A percentile compares a stretch with the other conserved stretches of the same genome.
Conservation (phyloP, 495 filamentous ascomycete genomes). For the Bacidia rubella region DNA sequence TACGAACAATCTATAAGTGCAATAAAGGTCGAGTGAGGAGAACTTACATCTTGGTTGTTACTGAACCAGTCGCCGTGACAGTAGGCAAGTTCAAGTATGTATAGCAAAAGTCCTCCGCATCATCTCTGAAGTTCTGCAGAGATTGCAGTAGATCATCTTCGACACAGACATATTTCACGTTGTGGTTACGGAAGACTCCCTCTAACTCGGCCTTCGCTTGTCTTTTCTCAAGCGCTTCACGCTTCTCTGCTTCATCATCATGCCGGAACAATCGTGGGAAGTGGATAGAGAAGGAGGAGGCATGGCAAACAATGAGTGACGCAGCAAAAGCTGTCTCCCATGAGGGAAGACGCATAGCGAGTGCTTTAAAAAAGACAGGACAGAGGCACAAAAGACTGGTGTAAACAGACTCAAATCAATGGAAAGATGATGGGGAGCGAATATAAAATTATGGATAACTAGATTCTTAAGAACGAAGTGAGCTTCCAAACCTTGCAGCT, state of each 20-base stretch:
- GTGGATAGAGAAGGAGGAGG: neutral
- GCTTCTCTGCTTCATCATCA: neutral
- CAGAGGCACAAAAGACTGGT: neutral
- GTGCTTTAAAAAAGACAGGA: neutral
- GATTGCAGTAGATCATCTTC: neutral
- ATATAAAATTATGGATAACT: neutral
- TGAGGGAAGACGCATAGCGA: neutral
- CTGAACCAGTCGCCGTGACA: constrained; percentile 3
- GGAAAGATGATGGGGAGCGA: too few relatives aligned
- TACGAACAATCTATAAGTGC: neutral
- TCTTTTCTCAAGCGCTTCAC: constrained; percentile 1
- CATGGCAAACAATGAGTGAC: neutral
- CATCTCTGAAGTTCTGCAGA: neutral
- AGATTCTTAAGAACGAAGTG: neutral
- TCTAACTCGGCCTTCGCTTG: neutral
- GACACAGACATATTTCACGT: constrained; percentile 6
- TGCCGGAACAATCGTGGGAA: neutral
- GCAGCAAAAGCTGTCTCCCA: neutral
- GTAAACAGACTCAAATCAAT: neutral
- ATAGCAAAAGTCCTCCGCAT: constrained; percentile 7
- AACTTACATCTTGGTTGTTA: constrained; percentile 10
- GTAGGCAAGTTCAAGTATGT: neutral
- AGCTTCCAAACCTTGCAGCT: neutral
- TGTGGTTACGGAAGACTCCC: neutral
- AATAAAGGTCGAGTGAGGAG: neutral